A percentile compares a stretch with the other conserved stretches of the same genome.
Conservation (phyloP, 768 basidiomycete genomes). For the Russula virescens region DNA sequence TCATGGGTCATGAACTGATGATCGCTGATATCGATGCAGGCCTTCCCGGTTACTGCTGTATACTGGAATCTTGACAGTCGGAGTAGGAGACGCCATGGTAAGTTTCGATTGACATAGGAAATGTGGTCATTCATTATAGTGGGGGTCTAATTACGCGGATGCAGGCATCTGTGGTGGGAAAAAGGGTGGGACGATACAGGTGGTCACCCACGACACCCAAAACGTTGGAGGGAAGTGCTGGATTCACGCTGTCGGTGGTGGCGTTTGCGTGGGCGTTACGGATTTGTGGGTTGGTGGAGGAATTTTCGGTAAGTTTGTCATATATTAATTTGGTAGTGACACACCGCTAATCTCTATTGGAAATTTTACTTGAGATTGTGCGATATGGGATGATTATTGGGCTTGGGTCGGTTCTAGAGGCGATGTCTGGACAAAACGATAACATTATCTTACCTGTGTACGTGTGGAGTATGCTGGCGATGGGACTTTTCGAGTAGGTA, state of each 20-base stretch:
- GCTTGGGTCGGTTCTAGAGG: constrained; percentile 77
- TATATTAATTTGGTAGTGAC: neutral
- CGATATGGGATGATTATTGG: constrained; percentile 60
- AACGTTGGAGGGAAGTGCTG: constrained; percentile 86
- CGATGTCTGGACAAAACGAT: constrained; percentile 92
- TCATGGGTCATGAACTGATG: constrained; percentile 13
- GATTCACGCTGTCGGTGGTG: constrained; percentile 70
- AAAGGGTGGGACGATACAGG: constrained; percentile 67
- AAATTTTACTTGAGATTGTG: constrained; percentile 40
- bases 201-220: constrained; percentile 86
- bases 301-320: constrained; percentile 62
- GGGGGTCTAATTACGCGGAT: neutral
- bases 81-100: constrained; percentile 91
- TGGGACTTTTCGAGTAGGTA: constrained; percentile 1
- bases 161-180: constrained; percentile 90
- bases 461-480: constrained; percentile 76
- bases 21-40: constrained; percentile 28
- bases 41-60: constrained; percentile 53
- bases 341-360: constrained; percentile 18
- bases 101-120: constrained; percentile 29
- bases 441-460: constrained; percentile 95
- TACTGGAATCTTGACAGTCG: constrained; percentile 84
- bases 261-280: constrained; percentile 66
- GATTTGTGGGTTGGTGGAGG: constrained; percentile 58
- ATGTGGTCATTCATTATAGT: neutral